These are phyloP conservation scores for Penicillium roqueforti DNA, from an alignment of 495 filamentous ascomycete genomes.

Conservation along the genomic window DNA sequence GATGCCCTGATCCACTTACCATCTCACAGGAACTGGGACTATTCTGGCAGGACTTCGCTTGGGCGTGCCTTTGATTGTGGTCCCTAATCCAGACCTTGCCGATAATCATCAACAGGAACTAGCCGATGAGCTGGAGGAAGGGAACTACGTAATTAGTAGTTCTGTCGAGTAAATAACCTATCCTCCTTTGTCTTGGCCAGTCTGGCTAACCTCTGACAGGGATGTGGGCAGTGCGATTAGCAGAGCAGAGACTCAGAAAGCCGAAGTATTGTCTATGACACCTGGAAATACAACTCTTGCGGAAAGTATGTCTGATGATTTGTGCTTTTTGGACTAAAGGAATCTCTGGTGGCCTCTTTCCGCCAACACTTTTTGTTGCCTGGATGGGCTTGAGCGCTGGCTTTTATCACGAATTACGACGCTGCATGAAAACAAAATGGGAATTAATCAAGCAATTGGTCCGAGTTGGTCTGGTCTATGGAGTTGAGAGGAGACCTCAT, in stretches of 20 bases:
- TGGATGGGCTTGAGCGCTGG: neutral
- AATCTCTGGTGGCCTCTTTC: neutral
- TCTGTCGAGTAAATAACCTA: slow-evolving; percentile 51
- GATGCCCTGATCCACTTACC: neutral
- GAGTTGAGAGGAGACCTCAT: neutral
- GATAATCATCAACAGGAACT: slow-evolving; percentile 92
- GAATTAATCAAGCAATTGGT: neutral
- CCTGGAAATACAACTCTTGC: neutral
- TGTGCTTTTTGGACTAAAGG: slow-evolving; percentile 43
- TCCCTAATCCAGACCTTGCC: slow-evolving; percentile 77
- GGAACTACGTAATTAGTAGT: slow-evolving; percentile 68
- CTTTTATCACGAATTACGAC: neutral
- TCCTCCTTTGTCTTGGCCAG: neutral
- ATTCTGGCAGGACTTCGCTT: slow-evolving; percentile 74
- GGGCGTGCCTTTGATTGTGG: slow-evolving; percentile 69
- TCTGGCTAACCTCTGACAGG: slow-evolving; percentile 26
- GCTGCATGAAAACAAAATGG: neutral
- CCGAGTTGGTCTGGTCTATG: neutral
- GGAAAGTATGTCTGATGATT: neutral
- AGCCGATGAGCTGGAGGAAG: slow-evolving; percentile 62
- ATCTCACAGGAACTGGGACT: slow-evolving; percentile 70
- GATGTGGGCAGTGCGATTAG: slow-evolving; percentile 42
- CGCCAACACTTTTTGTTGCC: neutral
- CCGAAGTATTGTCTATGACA: neutral
- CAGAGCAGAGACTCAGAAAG: slow-evolving; percentile 10